These are phyloP conservation scores for Priceomyces melissophilus DNA, from an alignment of 805 yeast genomes.

Conservation along the genomic window DNA sequence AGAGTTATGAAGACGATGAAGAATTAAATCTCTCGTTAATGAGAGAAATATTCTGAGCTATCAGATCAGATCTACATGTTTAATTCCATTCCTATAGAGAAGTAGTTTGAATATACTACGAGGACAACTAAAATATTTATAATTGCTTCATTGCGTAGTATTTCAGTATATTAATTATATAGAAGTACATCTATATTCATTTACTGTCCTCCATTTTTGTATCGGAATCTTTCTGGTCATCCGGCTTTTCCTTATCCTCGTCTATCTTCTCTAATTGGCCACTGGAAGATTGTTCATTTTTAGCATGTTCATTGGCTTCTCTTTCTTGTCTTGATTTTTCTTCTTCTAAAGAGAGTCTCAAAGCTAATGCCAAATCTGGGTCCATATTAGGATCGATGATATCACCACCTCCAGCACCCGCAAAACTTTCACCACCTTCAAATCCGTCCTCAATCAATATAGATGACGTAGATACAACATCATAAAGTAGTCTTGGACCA, in stretches of 20 bases:
- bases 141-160: neutral
- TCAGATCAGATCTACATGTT: too few species aligned
- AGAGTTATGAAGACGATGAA: slow-evolving; percentile 12
- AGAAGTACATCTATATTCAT: neutral
- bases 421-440: slow-evolving; percentile 45
- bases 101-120: neutral
- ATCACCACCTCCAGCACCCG: slow-evolving; percentile 41
- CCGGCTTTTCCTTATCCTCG: slow-evolving; percentile 15
- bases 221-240: slow-evolving; percentile 13
- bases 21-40: neutral
- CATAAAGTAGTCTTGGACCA: slow-evolving; percentile 80
- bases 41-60: slow-evolving; percentile 7
- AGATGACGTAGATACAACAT: slow-evolving; percentile 72
- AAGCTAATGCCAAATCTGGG: slow-evolving; percentile 94
- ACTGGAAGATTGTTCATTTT: slow-evolving; percentile 8
- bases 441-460: slow-evolving; percentile 63
- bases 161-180: too few species aligned
- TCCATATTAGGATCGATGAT: slow-evolving; percentile 81
- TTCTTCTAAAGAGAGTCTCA: slow-evolving; percentile 91
- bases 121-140: neutral
- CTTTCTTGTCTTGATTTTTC: slow-evolving; percentile 90
- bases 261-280: slow-evolving; percentile 32
- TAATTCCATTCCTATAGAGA: slow-evolving; percentile 24
- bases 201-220: slow-evolving; percentile 13
- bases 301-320: slow-evolving; percentile 42